Evolutionary conservation across 73 alveolate genomes (phyloP).

Genomic region (Uronychia setigera): DNA sequence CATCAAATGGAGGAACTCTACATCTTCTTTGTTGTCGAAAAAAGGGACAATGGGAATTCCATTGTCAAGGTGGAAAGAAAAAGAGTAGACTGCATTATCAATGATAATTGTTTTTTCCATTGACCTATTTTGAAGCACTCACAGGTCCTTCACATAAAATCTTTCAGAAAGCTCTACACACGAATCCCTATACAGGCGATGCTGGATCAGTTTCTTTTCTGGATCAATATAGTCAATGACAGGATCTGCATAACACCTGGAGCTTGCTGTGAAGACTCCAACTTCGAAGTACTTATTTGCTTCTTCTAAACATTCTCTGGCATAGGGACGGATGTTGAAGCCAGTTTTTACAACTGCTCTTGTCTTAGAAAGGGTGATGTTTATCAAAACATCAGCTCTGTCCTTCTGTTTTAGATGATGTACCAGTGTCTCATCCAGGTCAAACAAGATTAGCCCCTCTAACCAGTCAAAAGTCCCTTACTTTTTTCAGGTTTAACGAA

Average conservation of each 20-base stretch:
- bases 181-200: slow-evolving; percentile 66
- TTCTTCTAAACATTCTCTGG: slow-evolving; percentile 65
- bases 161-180: slow-evolving; percentile 21
- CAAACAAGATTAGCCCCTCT: background rate
- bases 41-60: slow-evolving; percentile 79
- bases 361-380: background rate
- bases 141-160: slow-evolving; percentile 51
- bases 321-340: slow-evolving; percentile 69
- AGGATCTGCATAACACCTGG: slow-evolving; percentile 73
- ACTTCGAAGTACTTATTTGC: slow-evolving; percentile 74
- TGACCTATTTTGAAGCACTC: slow-evolving; percentile 46
- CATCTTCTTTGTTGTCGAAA: slow-evolving; percentile 59
- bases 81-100: slow-evolving; percentile 66
- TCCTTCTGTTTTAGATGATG: background rate
- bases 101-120: slow-evolving; percentile 53
- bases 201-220: slow-evolving; percentile 68
- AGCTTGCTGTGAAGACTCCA: slow-evolving; percentile 80
- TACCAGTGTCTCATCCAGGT: slow-evolving; percentile 1
- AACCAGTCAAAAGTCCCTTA: background rate
- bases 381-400: background rate
- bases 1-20: slow-evolving; percentile 54
- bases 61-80: slow-evolving; percentile 69
- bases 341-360: background rate
- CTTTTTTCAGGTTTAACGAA: background rate
- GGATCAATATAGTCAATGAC: slow-evolving; percentile 76